Evolutionary conservation across 2,329 filamentous ascomycete genomes (phyloP), one percentile per base, ranked within the genome.

Genomic region (Didymella keratinophila): DNA sequence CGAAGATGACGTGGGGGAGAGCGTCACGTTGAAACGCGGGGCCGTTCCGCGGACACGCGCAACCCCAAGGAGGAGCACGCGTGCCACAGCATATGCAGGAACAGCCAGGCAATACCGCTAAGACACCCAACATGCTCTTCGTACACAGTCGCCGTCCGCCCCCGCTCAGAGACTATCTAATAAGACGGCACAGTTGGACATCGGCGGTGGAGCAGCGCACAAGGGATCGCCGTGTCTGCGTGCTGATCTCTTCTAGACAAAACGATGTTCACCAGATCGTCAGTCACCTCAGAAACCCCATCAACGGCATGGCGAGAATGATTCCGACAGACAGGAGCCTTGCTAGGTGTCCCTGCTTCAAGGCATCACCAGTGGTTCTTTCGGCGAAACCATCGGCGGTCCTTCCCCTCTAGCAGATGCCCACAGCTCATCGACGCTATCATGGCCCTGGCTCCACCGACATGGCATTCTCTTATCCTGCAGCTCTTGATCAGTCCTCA

Each of bases 341-440:
- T 14, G 39, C 39, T 39, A 18, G n/a, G 7, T 9, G 36, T 41
- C 39, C 37, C 20, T 48, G 44, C 44, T 46, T 36, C 25, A 18
- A 7, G 14, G 36, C 25, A 37, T 54, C 53, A 18, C 42, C 61
- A 43, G 41, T 25, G 12, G 28, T 42, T 37, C 42, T 43, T 21
- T 65, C 66, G 66, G 63, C 51, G 42, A 58, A 41, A 60, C 32
- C 39, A 60, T 64, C 64, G 65, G 56, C 58, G 55, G 52, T 60
- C 56, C 50, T 36, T 62, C 47, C 57, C 56, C 59, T 36, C 56
- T 53, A 54, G 56, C 52, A 48, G 27, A 59, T 58, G 52, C 49
- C 64, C 58, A 56, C 56, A 58, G 41, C 50, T 58, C 46, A 36
- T 53, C 55, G 54, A 62, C 54, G 59, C 65, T 57, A 64, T 49